Evolutionary conservation across 176 grass and related monocot species (phyloP), one percentile per base, ranked within the genome.

Genomic region (Avena eriantha): DNA sequence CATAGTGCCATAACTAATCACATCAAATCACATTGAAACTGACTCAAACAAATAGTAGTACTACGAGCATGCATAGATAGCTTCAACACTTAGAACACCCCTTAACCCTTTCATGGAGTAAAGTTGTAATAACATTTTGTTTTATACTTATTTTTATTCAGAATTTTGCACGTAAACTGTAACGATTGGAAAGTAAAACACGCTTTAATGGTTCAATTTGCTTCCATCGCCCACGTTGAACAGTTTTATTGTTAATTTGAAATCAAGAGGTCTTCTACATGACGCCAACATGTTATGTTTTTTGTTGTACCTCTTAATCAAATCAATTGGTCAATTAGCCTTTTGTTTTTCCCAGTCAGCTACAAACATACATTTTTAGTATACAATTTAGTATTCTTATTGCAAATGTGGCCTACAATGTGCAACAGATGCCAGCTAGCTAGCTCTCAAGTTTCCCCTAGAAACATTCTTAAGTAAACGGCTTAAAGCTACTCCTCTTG

Each of bases 331-430:
- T 57, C 66, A 71, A 72, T 43, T 54, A 72, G 49, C 31, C 13
- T 50, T 72, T 24, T 24, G 23, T 22, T 72, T 83, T 83, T 71
- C 18, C 35, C 39, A 26, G 56, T 63, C 77, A 80, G 22, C 56
- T 17, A 18, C 43, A 68, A 26, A 68, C 33, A 79, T 41, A 53
- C 19, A 83, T 35, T 49, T 82, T 55, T 51, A 82, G 53, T 49
- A 39, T 71, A 41, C 65, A 41, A 69, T 29, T 82, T 0, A 13
- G 22, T n/a, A 1, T 82, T 58, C 31, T 46, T 35, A 31, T 31
- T 4, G 19, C 67, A 63, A 64, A 81, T 49, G 49, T 88, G 35
- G 59, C 33, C 7, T 9, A 59, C 79, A 82, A 56, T 68, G 69
- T 26, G 58, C 47, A 87, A 76, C 58, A 65, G 14, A 50, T 50